phyloP scores from a whole-genome alignment of 1,139 yeast genomes.

The Geotrichum fermentans region DNA sequence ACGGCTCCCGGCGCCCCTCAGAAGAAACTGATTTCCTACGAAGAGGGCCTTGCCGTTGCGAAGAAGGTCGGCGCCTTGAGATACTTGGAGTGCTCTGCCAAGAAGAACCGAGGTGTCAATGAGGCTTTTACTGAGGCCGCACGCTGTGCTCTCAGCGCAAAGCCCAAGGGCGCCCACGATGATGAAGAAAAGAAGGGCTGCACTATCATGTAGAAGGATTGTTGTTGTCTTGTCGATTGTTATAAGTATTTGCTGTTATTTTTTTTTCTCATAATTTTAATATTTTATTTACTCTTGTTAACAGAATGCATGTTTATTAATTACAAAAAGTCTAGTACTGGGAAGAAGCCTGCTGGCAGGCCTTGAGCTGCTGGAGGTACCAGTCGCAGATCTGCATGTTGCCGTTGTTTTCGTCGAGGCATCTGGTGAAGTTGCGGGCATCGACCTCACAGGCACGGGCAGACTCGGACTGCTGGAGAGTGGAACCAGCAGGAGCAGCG shows the following conservation, averaged over 20 bases:
- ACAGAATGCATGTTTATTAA: background rate
- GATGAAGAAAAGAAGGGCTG: slow-evolving; percentile 36
- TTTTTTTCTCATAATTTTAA: background rate
- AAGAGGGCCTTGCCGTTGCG: slow-evolving; percentile 83
- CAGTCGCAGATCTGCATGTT: slow-evolving; percentile 96
- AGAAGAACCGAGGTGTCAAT: slow-evolving; percentile 88
- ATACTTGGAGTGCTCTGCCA: slow-evolving; percentile 89
- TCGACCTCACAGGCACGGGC: slow-evolving; percentile 76
- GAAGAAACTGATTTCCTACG: slow-evolving; percentile 60
- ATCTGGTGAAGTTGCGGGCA: slow-evolving; percentile 91
- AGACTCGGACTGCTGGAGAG: slow-evolving; percentile 35
- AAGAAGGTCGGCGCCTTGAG: slow-evolving; percentile 65
- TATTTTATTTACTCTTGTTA: background rate
- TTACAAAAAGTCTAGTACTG: slow-evolving; percentile 48
- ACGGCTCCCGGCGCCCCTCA: slow-evolving; percentile 29
- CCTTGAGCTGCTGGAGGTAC: slow-evolving; percentile 93
- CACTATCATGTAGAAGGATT: slow-evolving; percentile 25
- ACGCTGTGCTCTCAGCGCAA: slow-evolving; percentile 88
- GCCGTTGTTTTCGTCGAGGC: slow-evolving; percentile 88
- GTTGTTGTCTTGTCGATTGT: slow-evolving; percentile 13
- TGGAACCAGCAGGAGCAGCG: slow-evolving; percentile 27
- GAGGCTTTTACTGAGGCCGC: slow-evolving; percentile 98
- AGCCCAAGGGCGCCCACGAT: slow-evolving; percentile 68
- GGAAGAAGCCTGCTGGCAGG: slow-evolving; percentile 91
- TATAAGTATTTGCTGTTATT: background rate